phyloP scores from a whole-genome alignment of 345 rosid genomes.

The Theobroma cacao region DNA sequence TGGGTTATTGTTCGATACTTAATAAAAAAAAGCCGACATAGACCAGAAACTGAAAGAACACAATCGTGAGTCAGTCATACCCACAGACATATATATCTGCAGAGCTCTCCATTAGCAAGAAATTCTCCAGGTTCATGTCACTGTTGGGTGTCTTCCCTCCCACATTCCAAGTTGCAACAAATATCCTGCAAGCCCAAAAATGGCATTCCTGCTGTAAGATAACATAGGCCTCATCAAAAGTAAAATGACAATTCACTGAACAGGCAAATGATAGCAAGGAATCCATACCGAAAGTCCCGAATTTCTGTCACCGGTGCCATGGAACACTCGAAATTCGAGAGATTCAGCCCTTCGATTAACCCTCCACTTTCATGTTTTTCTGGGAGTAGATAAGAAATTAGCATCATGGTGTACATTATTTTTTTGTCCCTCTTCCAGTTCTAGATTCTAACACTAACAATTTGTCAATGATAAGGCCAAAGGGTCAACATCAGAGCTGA shows the following conservation, averaged over 20 bases:
- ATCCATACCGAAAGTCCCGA: slow-evolving; percentile 57
- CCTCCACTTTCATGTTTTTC: slow-evolving; percentile 60
- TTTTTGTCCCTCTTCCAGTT: not conserved
- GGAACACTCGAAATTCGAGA: slow-evolving; percentile 53
- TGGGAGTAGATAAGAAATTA: slow-evolving; percentile 29
- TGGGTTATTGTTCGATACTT: not conserved
- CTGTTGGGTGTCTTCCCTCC: slow-evolving; percentile 82
- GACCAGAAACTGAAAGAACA: slow-evolving; percentile 5
- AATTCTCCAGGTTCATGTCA: slow-evolving; percentile 79
- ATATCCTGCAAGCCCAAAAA: slow-evolving; percentile 50
- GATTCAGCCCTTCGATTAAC: slow-evolving; percentile 63
- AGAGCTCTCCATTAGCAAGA: slow-evolving; percentile 74
- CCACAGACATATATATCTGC: slow-evolving; percentile 92
- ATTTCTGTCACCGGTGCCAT: slow-evolving; percentile 53
- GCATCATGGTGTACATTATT: slow-evolving; percentile 4
- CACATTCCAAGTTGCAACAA: slow-evolving; percentile 90
- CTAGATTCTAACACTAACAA: slow-evolving; percentile 21
- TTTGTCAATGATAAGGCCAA: slow-evolving; percentile 21
- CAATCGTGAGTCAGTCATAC: slow-evolving; percentile 43
- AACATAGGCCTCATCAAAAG: slow-evolving; percentile 18
- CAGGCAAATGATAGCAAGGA: not conserved
- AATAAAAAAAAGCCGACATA: not conserved
- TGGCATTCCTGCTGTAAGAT: not conserved
- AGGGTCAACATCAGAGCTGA: slow-evolving; percentile 18
- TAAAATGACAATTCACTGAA: not conserved